Conservation (phyloP, 768 basidiomycete species). For the Lyophyllum semitale region DNA sequence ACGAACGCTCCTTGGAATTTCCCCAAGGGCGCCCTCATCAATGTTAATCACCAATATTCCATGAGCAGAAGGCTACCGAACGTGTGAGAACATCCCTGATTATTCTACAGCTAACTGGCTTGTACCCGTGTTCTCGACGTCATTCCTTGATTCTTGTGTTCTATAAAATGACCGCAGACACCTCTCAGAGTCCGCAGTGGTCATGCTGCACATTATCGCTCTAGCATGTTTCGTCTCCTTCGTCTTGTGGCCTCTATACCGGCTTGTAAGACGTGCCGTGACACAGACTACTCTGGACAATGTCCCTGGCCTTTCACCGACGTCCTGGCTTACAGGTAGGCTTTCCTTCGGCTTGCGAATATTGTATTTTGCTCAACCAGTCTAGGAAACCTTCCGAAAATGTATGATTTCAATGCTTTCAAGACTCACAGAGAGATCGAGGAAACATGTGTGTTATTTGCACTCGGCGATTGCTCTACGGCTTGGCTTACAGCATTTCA, state of each 20-base stretch:
- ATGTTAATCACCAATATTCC: no score
- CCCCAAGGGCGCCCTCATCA: no score
- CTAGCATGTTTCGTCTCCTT: neutral
- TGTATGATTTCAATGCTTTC: slow-evolving; percentile 3
- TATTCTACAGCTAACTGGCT: no score
- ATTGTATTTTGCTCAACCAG: neutral
- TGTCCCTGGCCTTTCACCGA: neutral
- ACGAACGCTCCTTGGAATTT: no score
- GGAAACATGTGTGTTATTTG: neutral
- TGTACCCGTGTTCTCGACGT: no score
- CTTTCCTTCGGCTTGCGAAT: neutral
- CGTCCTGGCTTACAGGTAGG: neutral
- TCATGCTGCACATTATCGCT: neutral
- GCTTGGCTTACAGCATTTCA: neutral
- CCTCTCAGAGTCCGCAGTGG: no score
- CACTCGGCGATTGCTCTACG: neutral
- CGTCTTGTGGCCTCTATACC: neutral
- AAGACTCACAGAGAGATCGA: neutral
- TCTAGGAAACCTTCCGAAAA: neutral
- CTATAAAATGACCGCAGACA: no score
- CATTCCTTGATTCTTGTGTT: no score
- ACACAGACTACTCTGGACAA: neutral
- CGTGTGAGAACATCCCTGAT: no score
- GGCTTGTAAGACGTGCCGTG: neutral
- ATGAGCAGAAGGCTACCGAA: no score